These are phyloP conservation scores for Schizosaccharomyces cryophilus DNA, from an alignment of 805 yeast species.

Conservation along the genomic window DNA sequence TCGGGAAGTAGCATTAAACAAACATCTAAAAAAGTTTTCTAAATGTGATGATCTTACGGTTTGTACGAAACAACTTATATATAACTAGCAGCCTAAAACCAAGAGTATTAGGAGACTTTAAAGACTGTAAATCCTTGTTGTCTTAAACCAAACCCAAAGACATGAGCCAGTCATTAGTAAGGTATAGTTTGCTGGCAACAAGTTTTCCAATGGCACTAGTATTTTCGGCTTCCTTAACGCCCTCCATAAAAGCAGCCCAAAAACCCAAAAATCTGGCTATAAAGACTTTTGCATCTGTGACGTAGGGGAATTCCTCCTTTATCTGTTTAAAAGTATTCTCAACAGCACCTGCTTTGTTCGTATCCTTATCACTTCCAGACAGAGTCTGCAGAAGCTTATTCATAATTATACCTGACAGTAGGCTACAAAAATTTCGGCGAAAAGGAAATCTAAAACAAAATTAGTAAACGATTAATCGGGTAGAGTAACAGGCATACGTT, in stretches of 20 bases:
- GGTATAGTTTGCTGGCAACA: conserved; percentile 4
- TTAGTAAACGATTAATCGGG: background rate
- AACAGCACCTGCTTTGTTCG: conserved; percentile 11
- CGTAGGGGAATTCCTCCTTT: conserved; percentile 11
- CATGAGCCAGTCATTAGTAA: conserved; percentile 7
- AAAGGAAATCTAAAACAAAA: conserved; percentile 11
- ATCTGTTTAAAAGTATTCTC: conserved; percentile 4
- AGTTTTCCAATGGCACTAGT: conserved; percentile 5
- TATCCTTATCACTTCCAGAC: background rate
- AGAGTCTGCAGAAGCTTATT: background rate
- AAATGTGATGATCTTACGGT: too few relatives aligned
- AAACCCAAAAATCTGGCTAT: conserved; percentile 10
- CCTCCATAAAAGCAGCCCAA: conserved; percentile 12
- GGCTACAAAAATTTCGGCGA: background rate
- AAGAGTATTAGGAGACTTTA: background rate
- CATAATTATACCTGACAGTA: background rate
- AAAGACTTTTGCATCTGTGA: conserved; percentile 10
- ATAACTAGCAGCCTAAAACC: too few relatives aligned
- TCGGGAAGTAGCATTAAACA: too few relatives aligned
- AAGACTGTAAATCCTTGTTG: background rate
- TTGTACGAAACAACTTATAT: too few relatives aligned
- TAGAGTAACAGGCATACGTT: background rate
- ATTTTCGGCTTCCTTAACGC: conserved; percentile 7
- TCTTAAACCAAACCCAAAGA: background rate
- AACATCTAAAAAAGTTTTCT: too few relatives aligned